Evolutionary conservation across 306 rosid species (phyloP), one percentile per base, ranked within the genome.

Genomic region (Rosa lucieae): DNA sequence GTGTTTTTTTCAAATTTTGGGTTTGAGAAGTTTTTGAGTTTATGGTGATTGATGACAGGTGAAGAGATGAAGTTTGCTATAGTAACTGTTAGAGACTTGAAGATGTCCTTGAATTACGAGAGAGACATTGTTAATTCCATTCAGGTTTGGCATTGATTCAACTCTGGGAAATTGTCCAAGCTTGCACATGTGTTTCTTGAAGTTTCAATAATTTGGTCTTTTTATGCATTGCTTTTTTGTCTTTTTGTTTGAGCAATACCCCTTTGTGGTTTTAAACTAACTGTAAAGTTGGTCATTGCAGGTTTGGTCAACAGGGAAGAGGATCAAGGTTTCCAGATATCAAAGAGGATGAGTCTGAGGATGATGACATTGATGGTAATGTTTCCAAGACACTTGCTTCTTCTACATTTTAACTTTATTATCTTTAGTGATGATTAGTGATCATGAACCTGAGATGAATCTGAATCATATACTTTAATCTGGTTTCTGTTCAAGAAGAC

Each of bases 51-150:
- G 76, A 21, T 73, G 63, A 20, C 47, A 0, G 97, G 92, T 85
- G 86, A 93, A 1, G 99, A 92, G 87, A 85, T 91, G 7, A 77
- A 87, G 21, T 89, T 94, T 80, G 97, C 97, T 0, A 92, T 82
- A 83, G 86, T 97, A 61, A 92, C 97, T 5, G 97, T 89, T 15
- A 92, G 85, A 83, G 97, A 92, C 86, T 84, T 94, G 72, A 89
- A 89, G 86, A 91, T 94, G n/a, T 97, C 97, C 72, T 94, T 92
- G 1, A 87, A 87, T 62, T 92, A 91, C 73, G 84, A 92, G 0
- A 92, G 94, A 11, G 93, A 83, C 65, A 90, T 92, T 75, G 97
- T 93, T 82, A 88, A 86, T 66, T 90, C 98, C 53, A 93, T 93
- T 86, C 92, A 92, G 86, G 97, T 91, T 81, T 78, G 63, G 49